Base-by-base conservation (phyloP, 257 asterid species). In the Galeopsis tetrahit region DNA sequence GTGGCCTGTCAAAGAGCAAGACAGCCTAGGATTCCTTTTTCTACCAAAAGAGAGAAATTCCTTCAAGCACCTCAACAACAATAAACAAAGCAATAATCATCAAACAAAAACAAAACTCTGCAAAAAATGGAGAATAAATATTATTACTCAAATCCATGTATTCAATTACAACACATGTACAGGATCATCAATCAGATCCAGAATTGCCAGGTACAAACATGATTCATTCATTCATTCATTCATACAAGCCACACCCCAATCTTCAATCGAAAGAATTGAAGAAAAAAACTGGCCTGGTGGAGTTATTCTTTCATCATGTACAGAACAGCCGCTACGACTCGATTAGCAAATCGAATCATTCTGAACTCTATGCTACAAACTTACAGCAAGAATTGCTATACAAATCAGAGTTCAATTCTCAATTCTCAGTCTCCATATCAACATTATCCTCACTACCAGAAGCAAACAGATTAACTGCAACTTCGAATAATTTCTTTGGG, bases 381-480 rank as follows among this genome's bases (percentile, higher is more conserved):
- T n/a, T 55, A 53, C 33, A 53, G 55, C 55, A 48, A 13, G 2
- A 0, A 48, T 13, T 48, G 55, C 21, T 48, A 49, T 49, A 77
- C 83, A 77, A 39, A 38, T 38, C 28, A 33, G 43, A 44, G 42
- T 39, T 75, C 64, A 78, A 38, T 53, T 63, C 42, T 6, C 3
- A 14, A 7, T 8, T 10, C 10, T 44, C 67, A 4, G 46, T 28
- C 72, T 69, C 86, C 79, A 74, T 68, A 40, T 62, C 84, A 74
- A 71, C 44, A 0, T 8, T 51, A 3, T 70, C 87, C 5, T 68
- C 81, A 0, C 10, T 57, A 9, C 35, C 85, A 5, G 85, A 79
- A 10, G 80, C 76, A 75, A 89, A 90, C 66, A 93, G 79, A 46
- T 84, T 79, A 15, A 90, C 87, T 0, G 97, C 80, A 21, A 93